These are phyloP conservation scores for Hippophae tibetana DNA, from an alignment of 306 rosid genomes.

Conservation along the genomic window DNA sequence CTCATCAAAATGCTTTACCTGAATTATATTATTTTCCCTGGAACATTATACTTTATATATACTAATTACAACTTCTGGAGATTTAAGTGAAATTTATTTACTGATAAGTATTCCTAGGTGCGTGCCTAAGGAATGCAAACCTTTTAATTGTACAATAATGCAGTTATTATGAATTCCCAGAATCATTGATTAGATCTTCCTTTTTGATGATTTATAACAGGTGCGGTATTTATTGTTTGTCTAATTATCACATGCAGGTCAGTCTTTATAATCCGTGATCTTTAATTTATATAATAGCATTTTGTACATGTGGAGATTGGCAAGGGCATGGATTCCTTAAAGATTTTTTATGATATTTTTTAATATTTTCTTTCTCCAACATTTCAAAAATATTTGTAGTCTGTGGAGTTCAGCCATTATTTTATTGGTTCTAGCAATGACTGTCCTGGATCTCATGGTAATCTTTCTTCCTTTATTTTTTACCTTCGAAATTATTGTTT, in stretches of 20 bases:
- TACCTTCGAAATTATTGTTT: slow-evolving; percentile 4
- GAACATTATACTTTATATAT: no score
- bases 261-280: slow-evolving; percentile 21
- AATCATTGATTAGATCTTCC: slow-evolving; percentile 18
- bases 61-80: no score
- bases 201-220: slow-evolving; percentile 40
- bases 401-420: slow-evolving; percentile 93
- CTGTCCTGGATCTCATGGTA: slow-evolving; percentile 91
- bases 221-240: slow-evolving; percentile 96
- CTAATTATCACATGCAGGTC: slow-evolving; percentile 83
- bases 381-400: slow-evolving; percentile 36
- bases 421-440: slow-evolving; percentile 84
- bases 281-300: not conserved
- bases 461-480: slow-evolving; percentile 10
- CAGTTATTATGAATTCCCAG: not conserved
- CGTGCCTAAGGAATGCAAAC: no score
- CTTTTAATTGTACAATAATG: no score
- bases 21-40: no score
- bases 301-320: not conserved
- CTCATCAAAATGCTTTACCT: no score
- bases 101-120: no score
- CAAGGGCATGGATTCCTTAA: not conserved
- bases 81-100: no score
- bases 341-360: not conserved
- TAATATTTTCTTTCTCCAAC: not conserved